Evolutionary conservation across 768 basidiomycete species (phyloP), one percentile per base, ranked within the genome.

Genomic region (Boletus pseudo-olivaceus): DNA sequence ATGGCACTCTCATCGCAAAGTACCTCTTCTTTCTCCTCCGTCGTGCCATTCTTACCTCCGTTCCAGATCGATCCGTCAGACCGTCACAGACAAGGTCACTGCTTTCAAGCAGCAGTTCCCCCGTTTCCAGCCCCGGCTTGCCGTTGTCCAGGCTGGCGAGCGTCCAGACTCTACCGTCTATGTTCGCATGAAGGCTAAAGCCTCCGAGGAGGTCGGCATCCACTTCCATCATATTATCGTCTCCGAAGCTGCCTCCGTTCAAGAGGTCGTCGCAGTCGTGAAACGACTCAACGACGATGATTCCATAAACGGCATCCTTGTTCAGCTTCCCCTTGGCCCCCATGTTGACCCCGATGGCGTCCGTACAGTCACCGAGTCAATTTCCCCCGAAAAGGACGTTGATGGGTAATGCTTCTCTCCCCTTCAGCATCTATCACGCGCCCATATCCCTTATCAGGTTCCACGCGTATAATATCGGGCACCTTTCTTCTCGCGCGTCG

Each of bases 381-480:
- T 99, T 55, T 89, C 85, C 55, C 93, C 93, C 17, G 82, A 87
- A 69, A 99, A 99, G 75, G 97, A 99, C 62, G 88, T 99, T 56
- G 97, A 99, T 71, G 97, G 94, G 92, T 94, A 63, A 52, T 79
- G 72, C 38, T 43, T 59, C 32, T 37, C 54, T 54, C 51, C 23
- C 45, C 52, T 50, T 56, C 40, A 5, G 15, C 43, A n/a, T 45
- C 11, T 1, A 1, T 47, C 29, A 37, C 39, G 47, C 51, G 47
- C 53, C 64, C 47, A 49, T 54, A 41, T 49, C 27, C 23, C 17
- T 39, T 8, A 34, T 48, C 58, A 94, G 96, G 27, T 99, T 99
- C 79, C 93, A 98, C 75, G 93, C 96, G 5, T 95, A 96, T 73
- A 99, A 98, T 73, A 97, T 98, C 57, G 96, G 97, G 15, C 89